These are phyloP conservation scores for Fusarium sp. DNA, from an alignment of 2,329 filamentous ascomycete species.

Conservation along the genomic window DNA sequence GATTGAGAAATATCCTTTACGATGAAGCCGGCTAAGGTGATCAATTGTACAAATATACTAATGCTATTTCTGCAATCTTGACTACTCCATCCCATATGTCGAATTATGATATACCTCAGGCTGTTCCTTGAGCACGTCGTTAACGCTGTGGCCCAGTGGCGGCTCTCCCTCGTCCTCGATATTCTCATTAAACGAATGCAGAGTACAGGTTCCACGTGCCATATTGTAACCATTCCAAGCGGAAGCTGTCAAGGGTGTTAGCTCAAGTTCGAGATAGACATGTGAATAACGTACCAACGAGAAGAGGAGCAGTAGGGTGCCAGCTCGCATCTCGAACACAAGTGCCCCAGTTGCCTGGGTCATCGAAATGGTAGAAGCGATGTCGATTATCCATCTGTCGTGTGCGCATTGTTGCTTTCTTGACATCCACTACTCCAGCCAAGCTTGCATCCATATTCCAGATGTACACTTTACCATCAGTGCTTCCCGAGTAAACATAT, in stretches of 20 bases:
- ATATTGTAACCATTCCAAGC: conserved; percentile 85
- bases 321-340: conserved; percentile 90
- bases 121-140: conserved; percentile 67
- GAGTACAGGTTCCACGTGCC: conserved; percentile 78
- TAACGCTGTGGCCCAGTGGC: conserved; percentile 68
- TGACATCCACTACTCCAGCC: conserved; percentile 83
- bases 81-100: conserved; percentile 32
- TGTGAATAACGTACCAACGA: conserved; percentile 68
- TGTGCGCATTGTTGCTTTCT: conserved; percentile 74
- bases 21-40: conserved; percentile 25
- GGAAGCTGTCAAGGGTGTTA: conserved; percentile 69
- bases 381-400: conserved; percentile 68
- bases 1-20: conserved; percentile 25
- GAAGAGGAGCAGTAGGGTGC: conserved; percentile 86
- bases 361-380: conserved; percentile 70
- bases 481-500: conserved; percentile 93
- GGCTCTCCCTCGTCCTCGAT: conserved; percentile 73
- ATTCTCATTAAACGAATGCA: conserved; percentile 83
- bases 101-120: conserved; percentile 46
- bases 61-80: conserved; percentile 34
- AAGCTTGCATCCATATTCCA: conserved; percentile 94
- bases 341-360: conserved; percentile 74
- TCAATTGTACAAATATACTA: conserved; percentile 49
- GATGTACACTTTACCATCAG: conserved; percentile 89
- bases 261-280: not conserved